Evolutionary conservation across 345 rosid genomes (phyloP), one percentile per base, ranked within the genome.

Genomic region (Rhizophora mangle): DNA sequence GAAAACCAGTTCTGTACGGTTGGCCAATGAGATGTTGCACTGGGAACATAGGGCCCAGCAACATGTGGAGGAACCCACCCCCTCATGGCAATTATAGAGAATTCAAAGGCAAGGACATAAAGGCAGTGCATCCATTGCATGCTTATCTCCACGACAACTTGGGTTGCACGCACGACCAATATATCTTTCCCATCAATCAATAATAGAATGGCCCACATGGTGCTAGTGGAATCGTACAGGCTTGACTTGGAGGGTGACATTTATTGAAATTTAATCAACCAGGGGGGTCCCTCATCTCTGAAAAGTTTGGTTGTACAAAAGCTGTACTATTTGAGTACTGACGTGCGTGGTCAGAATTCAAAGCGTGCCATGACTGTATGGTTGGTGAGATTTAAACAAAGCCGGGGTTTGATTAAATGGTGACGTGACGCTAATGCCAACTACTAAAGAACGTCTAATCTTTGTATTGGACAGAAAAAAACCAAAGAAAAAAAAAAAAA

Each of bases 1-100:
- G 57, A 19, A 6, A 36, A 72, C 16, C 55, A 73, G 63, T 46
- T 60, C 8, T 63, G 61, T 75, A 6, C 54, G 61, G 78, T 74
- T 72, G 79, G 68, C 68, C 72, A 68, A 72, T 62, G 54, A 67
- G 73, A 68, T 39, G 13, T 61, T 63, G 49, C 24, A 58, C 43
- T 30, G 7, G 11, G 4, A 49, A n/a, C 27, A 13, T 11, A 30
- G 20, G 26, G 39, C 43, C 30, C 15, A 53, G 52, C 57, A 49
- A 32, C 65, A 26, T 55, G 59, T 20, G 22, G 68, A 13, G 47
- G 74, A 26, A 37, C 76, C 86, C 61, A 21, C 73, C 18, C 11
- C 26, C 20, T 56, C 1, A 19, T 8, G 46, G 27, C 64, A 71
- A 53, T 55, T 18, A 65, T 18, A 36, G 29, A 52, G n/a, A 5